Conservation (phyloP, 208 protist species). For the Acanthamoeba royreba region DNA sequence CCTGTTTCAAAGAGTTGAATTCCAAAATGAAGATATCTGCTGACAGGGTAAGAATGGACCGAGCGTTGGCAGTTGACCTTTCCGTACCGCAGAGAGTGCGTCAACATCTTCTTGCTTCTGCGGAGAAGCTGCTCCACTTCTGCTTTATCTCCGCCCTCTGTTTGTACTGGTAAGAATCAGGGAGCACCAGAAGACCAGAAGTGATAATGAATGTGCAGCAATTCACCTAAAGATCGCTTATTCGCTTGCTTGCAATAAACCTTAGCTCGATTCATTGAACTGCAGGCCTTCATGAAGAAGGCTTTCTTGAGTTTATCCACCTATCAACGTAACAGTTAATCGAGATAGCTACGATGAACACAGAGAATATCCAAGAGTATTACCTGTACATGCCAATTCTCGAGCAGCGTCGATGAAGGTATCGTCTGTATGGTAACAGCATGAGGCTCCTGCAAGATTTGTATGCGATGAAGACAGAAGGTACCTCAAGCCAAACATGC, state of each 20-base stretch:
- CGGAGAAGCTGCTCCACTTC: neutral
- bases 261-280: conserved; percentile 32
- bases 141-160: neutral
- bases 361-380: neutral
- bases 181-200: too few relatives aligned
- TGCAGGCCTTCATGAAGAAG: conserved; percentile 39
- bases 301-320: neutral
- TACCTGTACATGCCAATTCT: neutral
- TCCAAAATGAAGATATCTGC: conserved; percentile 24
- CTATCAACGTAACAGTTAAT: neutral
- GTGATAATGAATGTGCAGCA: too few relatives aligned
- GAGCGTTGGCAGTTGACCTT: neutral
- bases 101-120: conserved; percentile 38
- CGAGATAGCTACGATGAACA: neutral
- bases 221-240: neutral
- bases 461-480: neutral
- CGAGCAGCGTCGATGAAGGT: neutral
- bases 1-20: neutral
- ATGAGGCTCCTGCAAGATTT: neutral
- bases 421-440: neutral
- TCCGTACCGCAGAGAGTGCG: neutral
- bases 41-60: neutral
- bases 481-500: conserved; percentile 2
- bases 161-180: neutral
- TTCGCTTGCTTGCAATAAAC: conserved; percentile 43